Evolutionary conservation across 1,139 yeast genomes (phyloP), one percentile per base, ranked within the genome.

Genomic region (Nakaseomyces sp.): DNA sequence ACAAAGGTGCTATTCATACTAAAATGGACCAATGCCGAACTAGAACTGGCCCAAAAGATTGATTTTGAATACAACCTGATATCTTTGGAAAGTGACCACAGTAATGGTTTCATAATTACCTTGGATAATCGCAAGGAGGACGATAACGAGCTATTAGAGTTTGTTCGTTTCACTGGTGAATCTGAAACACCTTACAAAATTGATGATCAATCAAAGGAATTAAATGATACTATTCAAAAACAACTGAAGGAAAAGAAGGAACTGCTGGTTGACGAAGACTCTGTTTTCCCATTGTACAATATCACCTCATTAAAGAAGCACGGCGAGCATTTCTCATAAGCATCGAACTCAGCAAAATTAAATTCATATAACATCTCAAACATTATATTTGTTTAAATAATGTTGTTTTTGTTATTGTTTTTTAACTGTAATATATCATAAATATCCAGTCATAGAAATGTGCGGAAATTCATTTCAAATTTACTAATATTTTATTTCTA

Each of bases 291-390:
- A 13, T 71, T 86, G 54, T 83, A 81, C 61, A 72, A 73, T 43
- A 71, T 78, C 31, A 73, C 75, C 47, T 72, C 78, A 37, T 70
- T 87, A 54, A 79, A 95, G 58, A 87, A 87, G 66, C 79, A 94
- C 63, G 83, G 93, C 50, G 95, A 86, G 60, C 87, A 83, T 56
- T 75, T 52, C 40, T 58, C 63, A 10, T 59, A 47, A 15, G 26
- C n/a, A 17, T 13, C 18, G 24, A 22, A 22, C 6, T 22, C 5
- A 26, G n/a, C 13, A 26, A 26, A 10, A 22, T 22, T 8, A 28
- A n/a, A n/a, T n/a, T n/a, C n/a, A n/a, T n/a, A n/a, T n/a, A n/a
- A n/a, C n/a, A n/a, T n/a, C n/a, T n/a, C n/a, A n/a, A n/a, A n/a
- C n/a, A n/a, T n/a, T n/a, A 12, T 28, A 13, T 10, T 10, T 8